Evolutionary conservation across 2,329 filamentous ascomycete genomes (phyloP), one percentile per base, ranked within the genome.

Genomic region (Diaporthe humulicola): DNA sequence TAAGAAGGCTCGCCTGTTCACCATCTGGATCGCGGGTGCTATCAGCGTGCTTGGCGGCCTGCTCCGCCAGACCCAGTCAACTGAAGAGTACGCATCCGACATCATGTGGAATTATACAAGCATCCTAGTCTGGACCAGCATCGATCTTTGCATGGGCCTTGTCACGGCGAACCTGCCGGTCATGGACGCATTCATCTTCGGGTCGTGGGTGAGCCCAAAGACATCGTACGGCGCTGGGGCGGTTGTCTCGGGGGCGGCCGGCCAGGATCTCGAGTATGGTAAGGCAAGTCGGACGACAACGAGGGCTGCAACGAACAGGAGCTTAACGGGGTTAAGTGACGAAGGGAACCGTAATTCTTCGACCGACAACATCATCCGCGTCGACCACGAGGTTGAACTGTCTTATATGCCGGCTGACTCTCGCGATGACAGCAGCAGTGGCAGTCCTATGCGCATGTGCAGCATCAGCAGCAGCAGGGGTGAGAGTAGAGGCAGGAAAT

Each of bases 161-260:
- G 71, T 80, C 3, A 80, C 78, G 1, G 81, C 81, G 2, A 81
- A 80, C 0, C 77, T 83, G 9, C 81, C 81, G 1, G 77, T 81
- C 14, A 74, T 83, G 61, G 79, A 79, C 22, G 78, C 79, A 1
- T 75, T 73, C 19, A 72, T 78, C 28, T 73, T 77, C 76, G 74
- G 73, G 6, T 67, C 66, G 2, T 78, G 74, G 77, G 71, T 50
- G 14, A 69, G 70, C 9, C 66, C 77, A 19, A 76, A 50, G 56
- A 64, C 70, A 2, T 42, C n/a, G 12, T 54, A 52, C 40, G 52
- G 67, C n/a, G 22, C 56, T 12, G 57, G 19, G 22, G 38, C 15
- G 15, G 33, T 28, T 8, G 4, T 12, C 45, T 52, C 45, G 22
- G 64, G 30, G 14, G 28, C 12, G 3, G 30, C 25, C 42, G 42